Evolutionary conservation across 2,329 filamentous ascomycete species (phyloP).

Genomic region (Cladosporium sp.): DNA sequence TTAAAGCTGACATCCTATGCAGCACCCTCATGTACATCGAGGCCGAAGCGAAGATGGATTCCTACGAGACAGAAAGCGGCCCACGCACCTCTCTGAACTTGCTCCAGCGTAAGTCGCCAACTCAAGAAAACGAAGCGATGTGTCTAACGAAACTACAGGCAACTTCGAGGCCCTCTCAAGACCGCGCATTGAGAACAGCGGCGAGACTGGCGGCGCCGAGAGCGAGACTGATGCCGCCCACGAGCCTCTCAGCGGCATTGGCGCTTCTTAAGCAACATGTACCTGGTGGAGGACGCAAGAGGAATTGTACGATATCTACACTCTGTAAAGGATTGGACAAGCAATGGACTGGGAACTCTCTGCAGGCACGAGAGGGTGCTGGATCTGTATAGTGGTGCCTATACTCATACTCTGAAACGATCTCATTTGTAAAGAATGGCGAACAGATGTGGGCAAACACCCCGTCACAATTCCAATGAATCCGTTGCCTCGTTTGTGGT

Average conservation of each 20-base stretch:
- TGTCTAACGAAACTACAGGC: slow-evolving; percentile 30
- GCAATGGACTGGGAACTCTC: background rate
- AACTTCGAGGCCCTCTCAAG: slow-evolving; percentile 47
- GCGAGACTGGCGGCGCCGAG: slow-evolving; percentile 15
- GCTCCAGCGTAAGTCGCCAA: slow-evolving; percentile 66
- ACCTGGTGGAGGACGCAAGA: background rate
- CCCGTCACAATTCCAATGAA: too few relatives aligned
- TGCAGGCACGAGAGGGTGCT: background rate
- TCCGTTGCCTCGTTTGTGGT: too few relatives aligned
- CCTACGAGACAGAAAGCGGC: slow-evolving; percentile 70
- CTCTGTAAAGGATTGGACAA: background rate
- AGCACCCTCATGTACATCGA: slow-evolving; percentile 80
- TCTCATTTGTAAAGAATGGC: slow-evolving; percentile 2
- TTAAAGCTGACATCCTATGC: slow-evolving; percentile 11
- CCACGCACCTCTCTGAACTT: slow-evolving; percentile 62
- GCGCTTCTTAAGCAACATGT: slow-evolving; percentile 17
- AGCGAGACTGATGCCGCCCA: slow-evolving; percentile 23
- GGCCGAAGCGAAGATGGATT: slow-evolving; percentile 68
- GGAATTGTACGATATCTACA: background rate
- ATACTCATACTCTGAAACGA: slow-evolving; percentile 7
- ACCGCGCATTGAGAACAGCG: slow-evolving; percentile 20
- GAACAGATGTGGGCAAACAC: background rate
- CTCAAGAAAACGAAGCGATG: background rate
- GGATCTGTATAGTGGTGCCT: slow-evolving; percentile 1
- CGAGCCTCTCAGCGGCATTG: slow-evolving; percentile 28